A percentile compares a stretch with the other conserved stretches of the same genome.
These are phyloP conservation scores for Euclidium syriacum DNA, from an alignment of 345 rosid species.

Conservation along the genomic window DNA sequence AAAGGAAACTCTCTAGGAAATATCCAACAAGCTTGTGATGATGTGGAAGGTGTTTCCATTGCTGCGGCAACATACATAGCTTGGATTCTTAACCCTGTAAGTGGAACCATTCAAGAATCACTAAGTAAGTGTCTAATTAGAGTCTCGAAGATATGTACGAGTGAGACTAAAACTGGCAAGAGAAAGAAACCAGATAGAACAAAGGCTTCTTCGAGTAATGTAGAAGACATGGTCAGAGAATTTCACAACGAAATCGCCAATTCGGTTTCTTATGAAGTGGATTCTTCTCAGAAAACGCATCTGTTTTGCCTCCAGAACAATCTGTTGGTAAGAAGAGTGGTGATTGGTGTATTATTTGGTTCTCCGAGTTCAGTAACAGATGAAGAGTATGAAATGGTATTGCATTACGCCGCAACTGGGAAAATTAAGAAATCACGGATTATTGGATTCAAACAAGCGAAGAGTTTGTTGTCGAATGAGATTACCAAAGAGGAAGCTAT, in stretches of 20 bases:
- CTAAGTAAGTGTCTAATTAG: conserved; percentile 42
- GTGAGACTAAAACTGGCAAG: conserved; percentile 25
- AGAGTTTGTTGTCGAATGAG: conserved; percentile 11
- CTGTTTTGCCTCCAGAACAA: conserved; percentile 24
- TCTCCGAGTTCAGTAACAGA: conserved; percentile 34
- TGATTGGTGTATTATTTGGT: conserved; percentile 56
- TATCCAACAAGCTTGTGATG: conserved; percentile 21
- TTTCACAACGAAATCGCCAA: conserved; percentile 33
- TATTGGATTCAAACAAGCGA: conserved; percentile 26
- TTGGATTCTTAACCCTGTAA: conserved; percentile 58
- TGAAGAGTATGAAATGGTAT: conserved; percentile 48
- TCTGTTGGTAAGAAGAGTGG: conserved; percentile 47
- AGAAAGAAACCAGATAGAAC: conserved; percentile 29
- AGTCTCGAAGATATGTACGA: conserved; percentile 45
- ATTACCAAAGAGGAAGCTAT: conserved; percentile 43
- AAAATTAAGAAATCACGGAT: conserved; percentile 18
- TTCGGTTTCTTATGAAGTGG: conserved; percentile 14
- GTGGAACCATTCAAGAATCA: conserved; percentile 42
- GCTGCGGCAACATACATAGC: conserved; percentile 68
- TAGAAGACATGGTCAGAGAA: conserved; percentile 45
- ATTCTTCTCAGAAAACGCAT: conserved; percentile 17
- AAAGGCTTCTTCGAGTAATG: conserved; percentile 27
- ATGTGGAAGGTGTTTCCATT: conserved; percentile 24
- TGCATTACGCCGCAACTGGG: conserved; percentile 71
- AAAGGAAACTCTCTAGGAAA: conserved; percentile 24